Percentiles rank a stretch among this genome's conserved stretches.
These are phyloP conservation scores for Cyberlindnera galapagoensis DNA, from an alignment of 805 yeast species.

Conservation along the genomic window DNA sequence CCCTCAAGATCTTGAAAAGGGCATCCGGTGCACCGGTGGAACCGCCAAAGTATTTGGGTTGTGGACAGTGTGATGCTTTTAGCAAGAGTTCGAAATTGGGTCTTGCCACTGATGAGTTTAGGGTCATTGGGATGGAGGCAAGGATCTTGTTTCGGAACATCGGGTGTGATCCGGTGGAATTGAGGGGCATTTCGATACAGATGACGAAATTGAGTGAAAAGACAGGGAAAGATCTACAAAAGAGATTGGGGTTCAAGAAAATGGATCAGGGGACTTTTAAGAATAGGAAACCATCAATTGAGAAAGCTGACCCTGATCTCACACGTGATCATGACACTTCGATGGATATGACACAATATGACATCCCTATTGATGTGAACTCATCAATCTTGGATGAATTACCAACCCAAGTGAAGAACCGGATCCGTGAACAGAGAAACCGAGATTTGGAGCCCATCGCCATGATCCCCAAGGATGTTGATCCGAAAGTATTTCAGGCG, in stretches of 20 bases:
- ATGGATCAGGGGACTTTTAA: constrained; percentile 10
- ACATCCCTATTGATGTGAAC: constrained; percentile 25
- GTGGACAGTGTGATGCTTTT: constrained; percentile 69
- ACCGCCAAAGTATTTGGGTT: constrained; percentile 77
- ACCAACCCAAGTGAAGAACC: constrained; percentile 15
- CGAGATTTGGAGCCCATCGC: constrained; percentile 15
- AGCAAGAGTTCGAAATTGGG: constrained; percentile 58
- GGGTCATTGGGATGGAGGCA: constrained; percentile 54
- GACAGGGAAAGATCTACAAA: constrained; percentile 23
- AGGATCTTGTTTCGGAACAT: constrained; percentile 49
- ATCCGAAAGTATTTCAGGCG: constrained; percentile 56
- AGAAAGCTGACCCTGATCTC: constrained; percentile 2
- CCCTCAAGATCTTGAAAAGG: constrained; percentile 60
- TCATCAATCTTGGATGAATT: constrained; percentile 22
- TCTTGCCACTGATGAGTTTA: constrained; percentile 50
- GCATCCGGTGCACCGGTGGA: constrained; percentile 62
- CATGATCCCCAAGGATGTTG: constrained; percentile 35
- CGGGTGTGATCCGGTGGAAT: constrained; percentile 55
- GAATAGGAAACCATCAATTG: too few species aligned
- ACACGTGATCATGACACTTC: neutral
- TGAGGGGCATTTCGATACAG: constrained; percentile 75
- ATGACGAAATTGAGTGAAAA: constrained; percentile 47
- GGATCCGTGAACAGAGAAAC: constrained; percentile 12
- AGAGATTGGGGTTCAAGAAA: constrained; percentile 28
- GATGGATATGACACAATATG: constrained; percentile 14